Base-by-base conservation (phyloP, 495 filamentous ascomycete genomes). In the Daldinia decipiens region DNA sequence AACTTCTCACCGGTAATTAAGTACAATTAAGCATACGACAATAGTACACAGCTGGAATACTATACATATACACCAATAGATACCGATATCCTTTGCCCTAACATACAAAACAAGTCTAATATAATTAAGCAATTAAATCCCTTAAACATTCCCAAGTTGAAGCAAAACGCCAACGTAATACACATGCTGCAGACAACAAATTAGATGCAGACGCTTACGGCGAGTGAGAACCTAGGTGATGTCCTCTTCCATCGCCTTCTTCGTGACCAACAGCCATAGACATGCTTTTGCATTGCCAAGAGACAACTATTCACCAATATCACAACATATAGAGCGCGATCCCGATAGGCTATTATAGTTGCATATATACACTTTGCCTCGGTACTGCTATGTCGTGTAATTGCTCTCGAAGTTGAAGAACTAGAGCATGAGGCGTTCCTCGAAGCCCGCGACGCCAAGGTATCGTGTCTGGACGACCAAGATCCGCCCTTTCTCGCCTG, bases 301-400 rank as follows among this genome's bases (percentile, higher is more conserved):
- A 54, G 57, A 58, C 15, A 78, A 32, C 6, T 29, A 12, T 57
- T 75, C 59, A 5, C 69, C 61, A 21, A 31, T 50, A 17, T 71
- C 62, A 11, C 74, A 65, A 40, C 76, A 58, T 17, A 69, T 59
- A 11, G 56, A 62, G 19, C 59, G 64, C 72, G 90, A 70, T 0
- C 85, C 84, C 0, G 87, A 82, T 13, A 88, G 73, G 2, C 85
- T 85, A 73, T 89, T 87, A 21, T 47, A 88, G 63, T 83, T 87
- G n/a, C 57, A 64, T 2, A 70, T 59, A 70, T 89, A 89, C 62
- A 78, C 81, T 54, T 82, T 62, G 32, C 70, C 72, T 71, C 84
- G 85, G 64, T 88, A 89, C 2, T 67, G 74, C 1, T 76, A 63
- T 59, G 88, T 50, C 29, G 78, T 67, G 51, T 79, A 78, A 53